Evolutionary conservation across 2,329 filamentous ascomycete genomes (phyloP), one percentile per base, ranked within the genome.

Genomic region (Scedosporium apiospermum): DNA sequence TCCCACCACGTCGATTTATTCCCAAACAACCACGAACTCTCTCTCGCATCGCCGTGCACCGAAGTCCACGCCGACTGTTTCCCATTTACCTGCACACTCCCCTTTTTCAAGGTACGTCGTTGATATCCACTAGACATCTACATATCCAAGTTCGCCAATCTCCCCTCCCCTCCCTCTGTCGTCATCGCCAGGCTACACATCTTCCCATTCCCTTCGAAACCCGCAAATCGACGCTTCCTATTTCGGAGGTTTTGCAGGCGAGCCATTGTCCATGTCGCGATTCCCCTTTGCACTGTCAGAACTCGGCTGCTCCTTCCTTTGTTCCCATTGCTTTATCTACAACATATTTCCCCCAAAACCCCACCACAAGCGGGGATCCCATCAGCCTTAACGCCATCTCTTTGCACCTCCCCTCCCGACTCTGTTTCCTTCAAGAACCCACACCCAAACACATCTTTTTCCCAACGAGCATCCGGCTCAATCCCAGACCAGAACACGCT

Each of bases 101-200:
- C 27, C 27, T 34, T 46, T 51, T 44, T 57, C 53, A 27, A 67
- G 66, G 66, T 67, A 66, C 62, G 65, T 67, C 60, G 65, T 67
- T 62, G 65, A 65, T 57, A 57, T 30, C 41, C 27, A 49, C 34
- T 38, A 38, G 34, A 12, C 9, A 14, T 38, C 9, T 12, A 38
- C 57, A 44, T 55, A 63, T 61, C 64, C 61, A 59, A 63, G 62
- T 64, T 57, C 57, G 61, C 51, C 71, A 69, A 69, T 68, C 67
- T 68, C 66, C 71, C 69, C 69, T 68, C 67, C 68, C 66, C 69
- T 67, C 70, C 71, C 72, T 71, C 74, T 75, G 72, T 76, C 74
- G 74, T 76, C 74, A 76, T 76, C 73, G 69, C 69, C 69, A 67
- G 66, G 68, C 69, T 38, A 66, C 68, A n/a, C 62, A 59, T 63